Base-by-base conservation (phyloP, 306 rosid genomes). In the Dryas octopetala region DNA sequence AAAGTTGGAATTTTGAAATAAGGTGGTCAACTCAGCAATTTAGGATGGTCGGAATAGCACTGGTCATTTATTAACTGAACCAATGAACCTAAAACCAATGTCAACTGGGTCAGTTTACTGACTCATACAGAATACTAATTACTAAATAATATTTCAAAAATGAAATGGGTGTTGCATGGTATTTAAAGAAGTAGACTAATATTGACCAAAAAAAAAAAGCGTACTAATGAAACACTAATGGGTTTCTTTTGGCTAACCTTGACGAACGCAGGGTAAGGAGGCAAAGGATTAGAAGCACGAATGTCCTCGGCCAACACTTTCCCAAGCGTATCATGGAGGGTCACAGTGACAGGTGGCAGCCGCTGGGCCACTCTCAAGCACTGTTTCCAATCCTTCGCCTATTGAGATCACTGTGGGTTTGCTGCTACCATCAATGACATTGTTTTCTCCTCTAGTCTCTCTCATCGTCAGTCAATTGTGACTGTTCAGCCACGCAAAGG, bases 191-290 rank as follows among this genome's bases (percentile, higher is more conserved):
- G 23, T 19, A 19, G 23, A 19, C 23, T 19, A 19, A 19, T 19
- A 19, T 19, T 19, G 23, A 0, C 23, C 0, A 19, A 19, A 19
- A 19, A 19, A 19, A 28, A 28, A 1, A 28, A 28, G 38, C 1
- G 38, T 28, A 28, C 38, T 17, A 44, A 44, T 38, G 6, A 11
- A 12, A 45, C 23, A 14, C 48, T 28, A 8, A 7, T 16, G 28
- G 15, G 7, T 13, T 28, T n/a, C 46, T 52, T 55, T 17, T 26
- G 47, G 4, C 15, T 5, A 57, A 92, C 97, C 91, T 94, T 94
- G 68, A 83, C 43, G 49, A 97, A 94, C 38, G 97, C 98, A 4
- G 88, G 88, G 65, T 79, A 94, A 28, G 98, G 91, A 55, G 97
- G 98, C 80, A 87, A 69, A 71, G 95, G 95, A 68, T 94, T 96